Evolutionary conservation across 2,329 filamentous ascomycete species (phyloP).

Genomic region (Fusarium transvaalense): DNA sequence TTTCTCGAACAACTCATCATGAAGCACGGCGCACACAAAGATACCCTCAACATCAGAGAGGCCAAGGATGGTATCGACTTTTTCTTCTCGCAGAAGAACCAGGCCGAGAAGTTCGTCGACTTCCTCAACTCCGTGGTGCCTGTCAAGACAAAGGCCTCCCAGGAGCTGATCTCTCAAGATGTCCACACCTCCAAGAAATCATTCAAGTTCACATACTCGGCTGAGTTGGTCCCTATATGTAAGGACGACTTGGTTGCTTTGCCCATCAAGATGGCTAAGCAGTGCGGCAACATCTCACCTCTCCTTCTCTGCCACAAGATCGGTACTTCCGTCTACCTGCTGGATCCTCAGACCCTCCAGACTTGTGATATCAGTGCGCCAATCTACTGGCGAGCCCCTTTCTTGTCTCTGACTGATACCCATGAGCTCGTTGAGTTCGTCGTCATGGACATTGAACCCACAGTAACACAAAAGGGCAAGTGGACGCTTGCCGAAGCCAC

Average conservation of each 20-base stretch:
- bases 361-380: slow-evolving; percentile 85
- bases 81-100: slow-evolving; percentile 89
- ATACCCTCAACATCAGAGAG: slow-evolving; percentile 98
- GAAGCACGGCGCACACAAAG: slow-evolving; percentile 90
- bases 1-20: slow-evolving; percentile 93
- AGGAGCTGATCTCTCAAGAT: slow-evolving; percentile 94
- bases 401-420: slow-evolving; percentile 84
- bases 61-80: slow-evolving; percentile 96
- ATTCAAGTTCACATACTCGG: slow-evolving; percentile 94
- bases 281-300: slow-evolving; percentile 88
- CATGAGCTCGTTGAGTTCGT: slow-evolving; percentile 92
- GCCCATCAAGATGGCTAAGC: slow-evolving; percentile 88
- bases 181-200: slow-evolving; percentile 89
- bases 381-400: slow-evolving; percentile 92
- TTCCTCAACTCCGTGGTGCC: slow-evolving; percentile 87
- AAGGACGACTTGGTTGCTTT: slow-evolving; percentile 97
- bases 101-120: slow-evolving; percentile 92
- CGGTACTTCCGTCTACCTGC: slow-evolving; percentile 87
- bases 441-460: slow-evolving; percentile 91
- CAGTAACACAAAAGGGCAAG: slow-evolving; percentile 80
- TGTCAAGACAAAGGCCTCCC: slow-evolving; percentile 77
- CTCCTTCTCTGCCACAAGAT: slow-evolving; percentile 88
- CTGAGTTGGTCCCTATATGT: slow-evolving; percentile 92
- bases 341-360: slow-evolving; percentile 92
- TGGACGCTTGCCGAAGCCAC: slow-evolving; percentile 89